phyloP scores from a whole-genome alignment of 805 yeast genomes.

The Wickerhamomyces subpelliculosus region DNA sequence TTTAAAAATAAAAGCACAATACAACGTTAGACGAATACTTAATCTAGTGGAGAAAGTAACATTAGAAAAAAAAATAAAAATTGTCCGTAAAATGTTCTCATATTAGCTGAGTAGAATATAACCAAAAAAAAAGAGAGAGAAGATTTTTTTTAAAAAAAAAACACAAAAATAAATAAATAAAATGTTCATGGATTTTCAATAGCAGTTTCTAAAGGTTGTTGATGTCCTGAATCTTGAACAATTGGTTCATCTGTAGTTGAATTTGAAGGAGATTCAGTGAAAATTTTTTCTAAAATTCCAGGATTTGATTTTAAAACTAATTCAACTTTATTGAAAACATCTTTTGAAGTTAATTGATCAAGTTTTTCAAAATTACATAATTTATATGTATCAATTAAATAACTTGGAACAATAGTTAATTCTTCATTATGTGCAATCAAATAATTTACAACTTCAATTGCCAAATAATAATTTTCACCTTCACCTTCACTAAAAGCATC shows the following conservation, averaged over 20 bases:
- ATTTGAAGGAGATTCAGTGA: neutral
- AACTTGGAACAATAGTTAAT: conserved; percentile 66
- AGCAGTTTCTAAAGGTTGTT: conserved; percentile 8
- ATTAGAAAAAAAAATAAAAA: no score
- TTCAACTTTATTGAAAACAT: conserved; percentile 29
- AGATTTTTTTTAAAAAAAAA: neutral
- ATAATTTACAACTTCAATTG: conserved; percentile 84
- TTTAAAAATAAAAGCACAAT: no score
- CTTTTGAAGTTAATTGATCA: conserved; percentile 28
- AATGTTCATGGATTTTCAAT: conserved; percentile 7
- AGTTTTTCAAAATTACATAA: conserved; percentile 16
- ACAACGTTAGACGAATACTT: no score
- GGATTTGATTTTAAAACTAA: conserved; percentile 22
- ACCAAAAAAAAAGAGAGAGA: no score
- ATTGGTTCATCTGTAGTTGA: neutral
- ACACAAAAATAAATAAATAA: neutral
- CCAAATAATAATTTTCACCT: conserved; percentile 75
- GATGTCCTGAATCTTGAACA: conserved; percentile 9
- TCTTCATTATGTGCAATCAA: conserved; percentile 78
- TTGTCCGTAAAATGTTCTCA: no score
- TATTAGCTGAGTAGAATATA: neutral
- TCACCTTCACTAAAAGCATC: conserved; percentile 35
- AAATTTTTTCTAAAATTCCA: conserved; percentile 6
- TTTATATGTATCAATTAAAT: conserved; percentile 27
- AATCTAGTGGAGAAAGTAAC: no score